Evolutionary conservation across 2,329 filamentous ascomycete genomes (phyloP).

Genomic region (Xylaria sp.): DNA sequence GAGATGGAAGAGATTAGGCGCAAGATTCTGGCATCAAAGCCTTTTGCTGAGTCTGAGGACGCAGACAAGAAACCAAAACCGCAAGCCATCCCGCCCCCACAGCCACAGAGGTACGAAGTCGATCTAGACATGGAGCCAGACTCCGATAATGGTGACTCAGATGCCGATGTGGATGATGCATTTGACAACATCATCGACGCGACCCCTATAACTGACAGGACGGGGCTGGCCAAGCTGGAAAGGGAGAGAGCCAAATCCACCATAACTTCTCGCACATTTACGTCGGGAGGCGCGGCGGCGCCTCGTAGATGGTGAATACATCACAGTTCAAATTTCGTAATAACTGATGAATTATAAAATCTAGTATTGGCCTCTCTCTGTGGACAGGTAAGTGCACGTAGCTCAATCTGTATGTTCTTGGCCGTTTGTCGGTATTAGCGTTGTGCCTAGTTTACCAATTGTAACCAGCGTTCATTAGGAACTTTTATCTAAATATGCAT

Average conservation of each 20-base stretch:
- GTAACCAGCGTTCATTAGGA: background rate
- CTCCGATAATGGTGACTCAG: slow-evolving; percentile 68
- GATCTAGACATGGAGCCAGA: slow-evolving; percentile 77
- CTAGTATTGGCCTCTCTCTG: background rate
- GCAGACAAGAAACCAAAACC: slow-evolving; percentile 64
- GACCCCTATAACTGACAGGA: slow-evolving; percentile 86
- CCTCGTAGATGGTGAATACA: slow-evolving; percentile 57
- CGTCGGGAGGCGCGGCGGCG: slow-evolving; percentile 59
- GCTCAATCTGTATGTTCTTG: background rate
- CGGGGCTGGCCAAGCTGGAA: slow-evolving; percentile 70
- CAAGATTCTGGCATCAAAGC: slow-evolving; percentile 89
- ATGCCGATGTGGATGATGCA: slow-evolving; percentile 73
- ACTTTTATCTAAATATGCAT: background rate
- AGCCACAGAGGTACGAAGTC: slow-evolving; percentile 58
- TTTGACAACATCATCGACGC: slow-evolving; percentile 96
- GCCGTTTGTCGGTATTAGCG: background rate
- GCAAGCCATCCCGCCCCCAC: slow-evolving; percentile 70
- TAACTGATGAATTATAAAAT: background rate
- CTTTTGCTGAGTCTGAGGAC: slow-evolving; percentile 73
- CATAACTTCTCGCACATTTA: slow-evolving; percentile 62
- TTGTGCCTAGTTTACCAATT: too few species aligned
- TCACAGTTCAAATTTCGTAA: slow-evolving; percentile 15
- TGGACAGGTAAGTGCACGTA: slow-evolving; percentile 17
- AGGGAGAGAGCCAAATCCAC: slow-evolving; percentile 62
- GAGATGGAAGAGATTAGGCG: slow-evolving; percentile 93